phyloP scores from a whole-genome alignment of 164 flowering plant species.

The Taxillus chinensis region DNA sequence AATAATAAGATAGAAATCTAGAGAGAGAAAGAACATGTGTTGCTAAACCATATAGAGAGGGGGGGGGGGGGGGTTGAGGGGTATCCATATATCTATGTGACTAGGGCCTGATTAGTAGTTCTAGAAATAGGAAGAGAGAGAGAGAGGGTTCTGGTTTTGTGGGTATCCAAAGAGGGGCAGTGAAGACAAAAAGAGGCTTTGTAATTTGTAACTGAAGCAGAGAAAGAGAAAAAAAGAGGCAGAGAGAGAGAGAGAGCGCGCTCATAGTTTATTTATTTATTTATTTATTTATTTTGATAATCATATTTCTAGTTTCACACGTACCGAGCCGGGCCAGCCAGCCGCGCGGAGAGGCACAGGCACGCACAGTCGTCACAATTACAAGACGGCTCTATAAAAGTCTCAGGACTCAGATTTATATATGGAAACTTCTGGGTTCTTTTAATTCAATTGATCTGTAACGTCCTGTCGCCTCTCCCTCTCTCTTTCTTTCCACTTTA shows the following conservation, averaged over 20 bases:
- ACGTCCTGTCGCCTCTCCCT: too few relatives aligned
- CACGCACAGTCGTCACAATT: constrained; percentile 10
- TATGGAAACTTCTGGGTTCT: too few relatives aligned
- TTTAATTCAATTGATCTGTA: too few relatives aligned
- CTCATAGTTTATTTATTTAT: too few relatives aligned
- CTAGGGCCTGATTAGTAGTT: too few relatives aligned
- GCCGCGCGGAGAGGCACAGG: background rate
- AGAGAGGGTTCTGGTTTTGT: background rate
- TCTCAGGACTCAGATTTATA: background rate
- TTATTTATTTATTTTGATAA: too few relatives aligned
- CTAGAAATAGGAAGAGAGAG: background rate
- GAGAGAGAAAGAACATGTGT: background rate
- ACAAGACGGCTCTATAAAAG: background rate
- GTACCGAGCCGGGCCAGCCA: too few relatives aligned
- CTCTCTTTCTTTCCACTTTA: too few relatives aligned
- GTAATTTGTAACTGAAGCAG: background rate
- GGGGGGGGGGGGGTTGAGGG: too few relatives aligned
- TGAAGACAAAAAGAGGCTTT: background rate
- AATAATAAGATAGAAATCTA: too few relatives aligned
- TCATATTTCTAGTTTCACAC: too few relatives aligned
- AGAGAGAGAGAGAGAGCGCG: background rate
- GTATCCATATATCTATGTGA: too few relatives aligned
- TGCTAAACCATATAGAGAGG: background rate
- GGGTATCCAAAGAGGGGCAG: background rate
- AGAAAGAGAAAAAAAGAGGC: background rate